These are phyloP conservation scores for Gynostemma pentaphyllum DNA, from an alignment of 306 rosid species.

Conservation along the genomic window DNA sequence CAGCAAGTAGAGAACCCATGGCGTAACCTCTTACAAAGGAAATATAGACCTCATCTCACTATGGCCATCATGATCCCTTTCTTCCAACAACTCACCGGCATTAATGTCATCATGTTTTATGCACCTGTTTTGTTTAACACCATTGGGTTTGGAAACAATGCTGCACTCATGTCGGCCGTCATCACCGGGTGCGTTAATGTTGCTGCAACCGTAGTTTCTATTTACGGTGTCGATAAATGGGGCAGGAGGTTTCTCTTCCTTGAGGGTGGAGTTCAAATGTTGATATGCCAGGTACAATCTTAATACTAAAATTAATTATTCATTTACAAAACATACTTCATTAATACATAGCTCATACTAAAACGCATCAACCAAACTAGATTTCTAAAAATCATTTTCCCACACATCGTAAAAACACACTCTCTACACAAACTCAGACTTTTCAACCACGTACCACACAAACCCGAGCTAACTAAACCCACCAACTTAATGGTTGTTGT, in stretches of 20 bases:
- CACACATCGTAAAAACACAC: too few relatives aligned
- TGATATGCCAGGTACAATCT: conserved; percentile 12
- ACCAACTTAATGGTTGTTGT: too few relatives aligned
- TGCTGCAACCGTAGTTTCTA: conserved; percentile 7
- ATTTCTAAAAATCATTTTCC: too few relatives aligned
- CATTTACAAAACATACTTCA: too few relatives aligned
- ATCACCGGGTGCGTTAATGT: conserved; percentile 9
- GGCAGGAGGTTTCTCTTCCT: conserved; percentile 15
- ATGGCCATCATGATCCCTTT: conserved; percentile 20
- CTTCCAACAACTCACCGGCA: conserved; percentile 20
- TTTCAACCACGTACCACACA: too few relatives aligned
- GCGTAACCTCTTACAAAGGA: conserved; percentile 4
- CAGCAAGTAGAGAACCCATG: conserved; percentile 10
- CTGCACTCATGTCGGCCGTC: conserved; percentile 10
- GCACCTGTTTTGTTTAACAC: conserved; percentile 15
- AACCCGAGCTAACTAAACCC: too few relatives aligned
- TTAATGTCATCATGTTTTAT: conserved; percentile 17
- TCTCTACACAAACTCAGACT: too few relatives aligned
- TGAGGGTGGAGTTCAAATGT: conserved; percentile 16
- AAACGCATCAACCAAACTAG: too few relatives aligned
- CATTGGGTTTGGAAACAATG: conserved; percentile 5
- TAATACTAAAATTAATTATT: too few relatives aligned
- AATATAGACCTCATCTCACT: conserved; percentile 15
- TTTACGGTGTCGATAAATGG: conserved; percentile 13
- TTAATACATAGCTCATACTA: too few relatives aligned